Base-by-base conservation (phyloP, 2,329 filamentous ascomycete species). In the Fusarium setosum region DNA sequence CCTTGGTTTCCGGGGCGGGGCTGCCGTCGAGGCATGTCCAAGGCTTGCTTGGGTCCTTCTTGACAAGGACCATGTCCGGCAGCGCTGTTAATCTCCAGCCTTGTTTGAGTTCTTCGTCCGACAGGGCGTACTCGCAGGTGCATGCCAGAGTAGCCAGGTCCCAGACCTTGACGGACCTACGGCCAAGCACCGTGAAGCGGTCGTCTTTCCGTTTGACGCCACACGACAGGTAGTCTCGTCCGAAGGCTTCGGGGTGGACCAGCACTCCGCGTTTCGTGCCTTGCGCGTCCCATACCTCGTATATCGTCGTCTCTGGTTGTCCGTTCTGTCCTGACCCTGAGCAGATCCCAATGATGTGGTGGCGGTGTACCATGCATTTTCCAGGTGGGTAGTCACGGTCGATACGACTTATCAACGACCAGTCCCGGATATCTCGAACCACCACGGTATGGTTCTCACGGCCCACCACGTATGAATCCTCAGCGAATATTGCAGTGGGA, bases 271-370 rank as follows among this genome's bases (percentile, higher is more conserved):
- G 44, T 26, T 63, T 59, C 11, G 15, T 21, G 15, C 34, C 62
- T 23, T 59, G 18, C 3, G 11, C 6, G 9, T 63, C 44, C 62
- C 57, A 66, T 6, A 66, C n/a, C 13, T 65, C 58, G 15, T 54
- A 20, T 15, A 40, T 13, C 9, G n/a, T 44, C 4, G 51, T 35
- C 4, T 15, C 13, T 21, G 23, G 2, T 13, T 31, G 9, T 15
- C 21, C 31, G 18, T n/a, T n/a, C n/a, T n/a, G n/a, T n/a, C n/a
- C n/a, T 18, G 5, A 23, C 5, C 4, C 12, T 5, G 21, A 31
- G n/a, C n/a, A n/a, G n/a, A n/a, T n/a, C n/a, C n/a, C n/a, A n/a
- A n/a, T n/a, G n/a, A n/a, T n/a, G n/a, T n/a, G n/a, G n/a, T n/a
- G n/a, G n/a, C n/a, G n/a, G n/a, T n/a, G n/a, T n/a, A 6, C 21